phyloP scores from a whole-genome alignment of 2,329 filamentous ascomycete species.

The Seiridium unicorne region DNA sequence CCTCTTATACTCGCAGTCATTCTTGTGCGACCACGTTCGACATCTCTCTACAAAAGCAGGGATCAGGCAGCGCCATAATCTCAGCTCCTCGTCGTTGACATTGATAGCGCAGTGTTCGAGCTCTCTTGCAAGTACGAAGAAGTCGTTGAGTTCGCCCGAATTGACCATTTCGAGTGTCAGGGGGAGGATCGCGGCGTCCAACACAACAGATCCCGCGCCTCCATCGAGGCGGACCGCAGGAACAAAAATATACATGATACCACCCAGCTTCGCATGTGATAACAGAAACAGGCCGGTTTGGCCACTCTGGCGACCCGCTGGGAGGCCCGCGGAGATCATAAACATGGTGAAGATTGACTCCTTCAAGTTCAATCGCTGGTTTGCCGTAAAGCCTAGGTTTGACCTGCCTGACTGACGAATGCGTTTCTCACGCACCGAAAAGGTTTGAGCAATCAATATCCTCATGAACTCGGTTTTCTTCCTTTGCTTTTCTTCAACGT shows the following conservation, averaged over 20 bases:
- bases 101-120: slow-evolving; percentile 34
- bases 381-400: slow-evolving; percentile 20
- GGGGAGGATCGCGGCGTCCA: slow-evolving; percentile 48
- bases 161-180: slow-evolving; percentile 34
- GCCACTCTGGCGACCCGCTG: no score
- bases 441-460: slow-evolving; percentile 35
- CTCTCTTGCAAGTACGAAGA: slow-evolving; percentile 34
- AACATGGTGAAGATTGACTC: slow-evolving; percentile 47
- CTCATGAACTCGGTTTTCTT: slow-evolving; percentile 35
- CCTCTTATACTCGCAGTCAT: slow-evolving; percentile 40
- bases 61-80: slow-evolving; percentile 45
- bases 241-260: slow-evolving; percentile 32
- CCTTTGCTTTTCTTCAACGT: slow-evolving; percentile 30
- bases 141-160: slow-evolving; percentile 30
- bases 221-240: slow-evolving; percentile 43
- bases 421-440: slow-evolving; percentile 39
- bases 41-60: slow-evolving; percentile 46
- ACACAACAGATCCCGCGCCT: slow-evolving; percentile 37
- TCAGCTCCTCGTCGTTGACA: slow-evolving; percentile 55
- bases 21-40: slow-evolving; percentile 43
- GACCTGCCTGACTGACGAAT: slow-evolving; percentile 27
- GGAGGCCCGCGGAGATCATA: slow-evolving; percentile 41
- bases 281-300: slow-evolving; percentile 44
- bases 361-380: slow-evolving; percentile 44
- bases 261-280: slow-evolving; percentile 29